Evolutionary conservation across 2,329 filamentous ascomycete genomes (phyloP), one percentile per base, ranked within the genome.

Genomic region (Pseudocercospora fijiensis): DNA sequence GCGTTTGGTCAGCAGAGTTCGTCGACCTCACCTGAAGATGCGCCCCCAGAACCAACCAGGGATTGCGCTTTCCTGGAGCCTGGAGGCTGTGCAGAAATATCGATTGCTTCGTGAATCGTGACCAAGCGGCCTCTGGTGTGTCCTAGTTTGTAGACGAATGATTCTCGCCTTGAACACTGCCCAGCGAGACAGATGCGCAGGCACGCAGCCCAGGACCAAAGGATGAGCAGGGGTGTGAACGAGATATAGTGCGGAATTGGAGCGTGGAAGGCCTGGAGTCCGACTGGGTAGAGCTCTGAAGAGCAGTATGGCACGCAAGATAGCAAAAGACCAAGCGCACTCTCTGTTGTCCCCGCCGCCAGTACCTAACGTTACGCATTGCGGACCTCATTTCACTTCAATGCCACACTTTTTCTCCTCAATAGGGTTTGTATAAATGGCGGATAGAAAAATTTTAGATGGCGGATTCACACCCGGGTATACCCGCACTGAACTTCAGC

Each of bases 1-100:
- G 13, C 11, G 26, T 57, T 37, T 30, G 27, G 53, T 57, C 53
- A 57, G 53, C 53, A 57, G 18, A 37, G 4, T 56, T 56, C 9
- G 24, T 8, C 20, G 11, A 27, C 22, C 13, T 13, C 11, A 27
- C 28, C n/a, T 56, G 18, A 13, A 20, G 11, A 24, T 47, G 43
- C 11, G 18, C 3, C 2, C 7, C 2, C 6, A 11, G 3, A 45
- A 45, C 43, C 43, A 20, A 45, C 18, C 43, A 45, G 6, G 43
- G 20, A 18, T 4, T 26, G 18, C 10, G 22, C 24, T 18, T 8
- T 51, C 18, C 4, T 45, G 18, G 47, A 51, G 47, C 18, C 4
- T 45, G 18, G 47, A 51, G 47, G 47, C 47, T 51, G 47, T 51
- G 47, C 22, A 24, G 47, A 5, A 51, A 13, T 10, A 51, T 10